These are phyloP conservation scores for Phytophthora pinifolia DNA, from an alignment of 352 stramenopile species.

Conservation along the genomic window DNA sequence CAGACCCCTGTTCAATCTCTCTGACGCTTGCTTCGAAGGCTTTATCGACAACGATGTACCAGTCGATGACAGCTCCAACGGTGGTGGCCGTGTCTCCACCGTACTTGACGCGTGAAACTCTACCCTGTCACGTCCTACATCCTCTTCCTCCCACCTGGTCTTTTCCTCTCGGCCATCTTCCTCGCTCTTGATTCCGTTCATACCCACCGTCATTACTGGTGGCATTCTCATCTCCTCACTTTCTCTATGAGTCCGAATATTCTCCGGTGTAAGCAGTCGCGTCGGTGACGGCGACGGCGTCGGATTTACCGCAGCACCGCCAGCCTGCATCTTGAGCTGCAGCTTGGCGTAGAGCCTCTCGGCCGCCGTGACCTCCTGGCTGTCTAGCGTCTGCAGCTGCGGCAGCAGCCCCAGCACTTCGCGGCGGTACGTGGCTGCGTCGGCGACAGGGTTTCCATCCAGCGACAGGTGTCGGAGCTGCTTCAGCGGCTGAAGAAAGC, in stretches of 20 bases:
- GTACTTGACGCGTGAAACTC: constrained; percentile 1
- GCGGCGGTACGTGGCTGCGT: constrained; percentile 36
- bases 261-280: constrained; percentile 26
- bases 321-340: constrained; percentile 43
- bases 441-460: constrained; percentile 60
- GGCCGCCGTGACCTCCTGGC: constrained; percentile 39
- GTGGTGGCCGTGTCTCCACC: constrained; percentile 5
- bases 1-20: neutral
- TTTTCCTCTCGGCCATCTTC: constrained; percentile 1
- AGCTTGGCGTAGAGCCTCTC: constrained; percentile 54
- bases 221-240: neutral
- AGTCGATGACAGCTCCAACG: neutral
- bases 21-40: neutral
- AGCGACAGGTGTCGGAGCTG: constrained; percentile 46
- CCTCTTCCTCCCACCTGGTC: neutral
- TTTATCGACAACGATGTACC: neutral
- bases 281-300: constrained; percentile 7
- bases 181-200: neutral
- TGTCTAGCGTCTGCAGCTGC: constrained; percentile 52
- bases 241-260: constrained; percentile 10
- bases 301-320: no score
- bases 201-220: neutral
- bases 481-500: constrained; percentile 45
- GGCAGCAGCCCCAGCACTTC: constrained; percentile 62
- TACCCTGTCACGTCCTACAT: neutral